Evolutionary conservation across 2,329 filamentous ascomycete genomes (phyloP), one percentile per base, ranked within the genome.

Genomic region (Aspergillus bombycis): DNA sequence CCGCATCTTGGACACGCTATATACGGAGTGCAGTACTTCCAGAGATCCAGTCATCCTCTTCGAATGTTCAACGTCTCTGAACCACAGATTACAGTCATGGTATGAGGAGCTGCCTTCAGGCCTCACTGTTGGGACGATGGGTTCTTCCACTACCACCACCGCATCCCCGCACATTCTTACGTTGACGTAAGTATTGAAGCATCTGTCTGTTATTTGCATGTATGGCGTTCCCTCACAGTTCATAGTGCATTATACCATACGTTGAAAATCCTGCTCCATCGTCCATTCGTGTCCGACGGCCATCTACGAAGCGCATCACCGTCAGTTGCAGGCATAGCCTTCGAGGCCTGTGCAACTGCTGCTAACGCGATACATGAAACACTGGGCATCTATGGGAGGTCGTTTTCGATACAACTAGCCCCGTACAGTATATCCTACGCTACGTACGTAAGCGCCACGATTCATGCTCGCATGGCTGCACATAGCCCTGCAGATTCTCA

Each of bases 1-100:
- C 12, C 23, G 36, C 26, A 58, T 62, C 8, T 16, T 62, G 11
- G 46, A 52, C 5, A 53, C 12, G 4, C 28, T 58, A 45, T 62
- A 59, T 14, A 41, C 61, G 4, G 56, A 58, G 16, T 36, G 48
- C n/a, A 62, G 56, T 21, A 21, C 21, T 2, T 26, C 34, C 19
- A 21, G 26, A 1, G 34, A 19, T 4, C 55, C 56, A 5, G 4
- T 14, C 1, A 16, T 30, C 6, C 56, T 62, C 50, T 11, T 53
- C 19, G 26, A 30, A 10, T 10, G 21, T 19, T 32, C 28, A 30
- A 10, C 26, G 1, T 30, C 50, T 5, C 28, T 53, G 12, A 8
- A 32, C 1, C 4, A 19, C 26, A 23, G 12, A 21, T 21, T 53
- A 6, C 26, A 53, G 16, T 50, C 46, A 9, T 50, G 46, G 38